These are phyloP conservation scores for Hypoxylon sp. DNA, from an alignment of 2,329 filamentous ascomycete species.

Conservation along the genomic window DNA sequence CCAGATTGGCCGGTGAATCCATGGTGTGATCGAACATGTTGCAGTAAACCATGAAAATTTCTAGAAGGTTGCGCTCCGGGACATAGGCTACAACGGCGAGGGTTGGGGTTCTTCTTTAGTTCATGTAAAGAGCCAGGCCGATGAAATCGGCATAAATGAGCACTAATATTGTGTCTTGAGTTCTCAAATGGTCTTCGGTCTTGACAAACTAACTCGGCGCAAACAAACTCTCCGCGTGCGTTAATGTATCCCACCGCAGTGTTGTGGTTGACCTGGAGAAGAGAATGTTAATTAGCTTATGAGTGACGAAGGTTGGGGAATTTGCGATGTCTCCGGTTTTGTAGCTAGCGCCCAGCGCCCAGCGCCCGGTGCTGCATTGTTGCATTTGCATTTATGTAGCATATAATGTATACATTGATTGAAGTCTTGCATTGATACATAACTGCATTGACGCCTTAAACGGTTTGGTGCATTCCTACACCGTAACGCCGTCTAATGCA, in stretches of 20 bases:
- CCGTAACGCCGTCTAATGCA: not conserved
- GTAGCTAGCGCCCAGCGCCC: not conserved
- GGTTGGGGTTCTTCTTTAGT: not conserved
- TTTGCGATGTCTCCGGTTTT: not conserved
- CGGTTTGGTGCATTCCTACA: not conserved
- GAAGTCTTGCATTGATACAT: not conserved
- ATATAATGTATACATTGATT: not conserved
- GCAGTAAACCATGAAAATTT: not conserved
- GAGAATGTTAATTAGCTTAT: conserved; percentile 1
- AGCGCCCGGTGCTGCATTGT: not conserved
- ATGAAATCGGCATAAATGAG: not conserved
- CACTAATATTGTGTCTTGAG: not conserved
- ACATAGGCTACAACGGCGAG: not conserved
- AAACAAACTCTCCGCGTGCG: not conserved
- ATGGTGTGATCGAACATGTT: not conserved
- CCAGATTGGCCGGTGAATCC: not conserved
- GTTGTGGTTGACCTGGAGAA: conserved; percentile 1
- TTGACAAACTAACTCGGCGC: not conserved
- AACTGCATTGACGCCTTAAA: not conserved
- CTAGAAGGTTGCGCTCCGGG: not conserved
- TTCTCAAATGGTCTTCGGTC: not conserved
- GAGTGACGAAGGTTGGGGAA: not conserved
- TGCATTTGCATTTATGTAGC: not conserved
- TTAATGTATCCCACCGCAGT: not conserved
- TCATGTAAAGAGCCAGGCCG: not conserved